Evolutionary conservation across 257 asterid genomes (phyloP).

Genomic region (Leonotis leonurus): DNA sequence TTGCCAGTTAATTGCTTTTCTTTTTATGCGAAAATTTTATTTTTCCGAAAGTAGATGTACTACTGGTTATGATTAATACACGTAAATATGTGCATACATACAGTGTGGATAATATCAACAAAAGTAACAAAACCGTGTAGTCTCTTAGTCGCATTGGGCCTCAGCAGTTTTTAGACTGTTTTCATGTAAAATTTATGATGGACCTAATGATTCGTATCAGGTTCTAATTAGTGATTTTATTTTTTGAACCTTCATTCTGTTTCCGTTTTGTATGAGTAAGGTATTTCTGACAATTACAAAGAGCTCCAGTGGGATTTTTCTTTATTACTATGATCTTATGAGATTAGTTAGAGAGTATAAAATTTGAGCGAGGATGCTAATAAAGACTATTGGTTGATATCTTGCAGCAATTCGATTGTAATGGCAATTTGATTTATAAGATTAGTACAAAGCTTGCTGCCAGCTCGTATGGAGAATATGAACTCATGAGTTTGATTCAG

Average conservation of each 20-base stretch:
- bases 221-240: background rate
- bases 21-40: background rate
- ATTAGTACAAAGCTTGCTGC: constrained; percentile 73
- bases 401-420: constrained; percentile 80
- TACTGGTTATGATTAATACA: background rate
- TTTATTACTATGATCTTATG: background rate
- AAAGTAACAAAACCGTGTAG: background rate
- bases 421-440: constrained; percentile 67
- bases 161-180: background rate
- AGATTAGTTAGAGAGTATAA: background rate
- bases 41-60: background rate
- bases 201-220: background rate
- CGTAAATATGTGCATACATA: background rate
- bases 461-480: constrained; percentile 87
- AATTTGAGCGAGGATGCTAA: background rate
- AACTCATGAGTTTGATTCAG: constrained; percentile 86
- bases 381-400: background rate
- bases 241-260: background rate
- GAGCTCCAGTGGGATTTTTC: background rate
- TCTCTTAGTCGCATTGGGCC: background rate
- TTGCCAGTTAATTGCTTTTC: background rate
- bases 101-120: background rate
- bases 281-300: background rate
- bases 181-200: background rate
- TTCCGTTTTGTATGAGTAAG: background rate